Evolutionary conservation across 2,329 filamentous ascomycete species (phyloP), one percentile per base, ranked within the genome.

Genomic region (Coniosporium tulheliwenetii): DNA sequence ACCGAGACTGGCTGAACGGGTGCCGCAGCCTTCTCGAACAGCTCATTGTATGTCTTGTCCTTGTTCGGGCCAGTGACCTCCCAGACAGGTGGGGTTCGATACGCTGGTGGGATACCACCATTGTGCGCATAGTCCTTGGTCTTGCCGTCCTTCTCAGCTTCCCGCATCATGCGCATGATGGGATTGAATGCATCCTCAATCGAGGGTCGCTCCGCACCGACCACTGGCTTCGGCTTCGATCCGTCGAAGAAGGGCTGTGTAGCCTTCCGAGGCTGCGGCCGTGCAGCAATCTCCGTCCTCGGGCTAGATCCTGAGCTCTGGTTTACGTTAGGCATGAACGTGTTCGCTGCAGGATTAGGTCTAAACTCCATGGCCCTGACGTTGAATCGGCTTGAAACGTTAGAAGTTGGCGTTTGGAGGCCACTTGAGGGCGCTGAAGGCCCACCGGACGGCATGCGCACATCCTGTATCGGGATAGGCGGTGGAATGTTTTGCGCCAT

Each of bases 11-110:
- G 65, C 40, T 67, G 62, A 44, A 67, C 61, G 36, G 69, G 63
- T 50, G 74, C 65, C 39, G 76, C 66, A 50, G 77, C 62, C 38
- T 75, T 71, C 50, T 93, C 85, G 59, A 95, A 91, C 53, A 84
- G 77, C 50, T 89, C 76, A 39, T 76, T 73, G 58, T 87, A 93
- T 0, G 76, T 83, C 52, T 82, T 84, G 47, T 93, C 83, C 36
- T 74, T 68, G 47, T 85, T 81, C 14, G 79, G 77, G 38, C 75
- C 65, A 16, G 77, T 63, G 44, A 78, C 75, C 45, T 81, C 78
- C 89, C 91, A 98, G 0, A 81, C 87, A 1, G 86, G 86, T 9
- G 71, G 67, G 1, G 91, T 96, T 50, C 85, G 80, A 59, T 81
- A 95, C 3, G 89, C 79, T 26, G 81, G 81, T 32, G 81, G 81